phyloP scores from a whole-genome alignment of 2,329 filamentous ascomycete species.

The Verticillium dahliae region DNA sequence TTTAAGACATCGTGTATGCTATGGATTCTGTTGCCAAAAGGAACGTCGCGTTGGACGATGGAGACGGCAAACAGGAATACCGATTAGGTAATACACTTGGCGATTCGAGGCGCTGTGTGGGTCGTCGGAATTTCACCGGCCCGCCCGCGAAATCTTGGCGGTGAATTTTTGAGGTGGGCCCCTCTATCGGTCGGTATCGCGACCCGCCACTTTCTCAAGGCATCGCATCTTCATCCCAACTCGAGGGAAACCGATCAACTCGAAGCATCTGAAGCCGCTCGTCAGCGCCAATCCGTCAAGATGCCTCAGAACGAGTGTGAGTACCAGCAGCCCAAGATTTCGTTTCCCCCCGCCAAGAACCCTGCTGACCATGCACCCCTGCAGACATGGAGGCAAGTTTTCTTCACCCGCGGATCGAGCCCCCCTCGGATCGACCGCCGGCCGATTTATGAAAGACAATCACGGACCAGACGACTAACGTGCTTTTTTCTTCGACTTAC shows the following conservation, averaged over 20 bases:
- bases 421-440: background rate
- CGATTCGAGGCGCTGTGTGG: background rate
- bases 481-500: constrained; percentile 43
- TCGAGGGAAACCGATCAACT: background rate
- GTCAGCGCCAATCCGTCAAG: constrained; percentile 4
- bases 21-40: too few species aligned
- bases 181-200: constrained; percentile 4
- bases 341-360: background rate
- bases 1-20: too few species aligned
- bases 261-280: constrained; percentile 2
- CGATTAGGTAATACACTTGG: too few species aligned
- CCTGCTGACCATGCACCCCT: background rate
- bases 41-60: too few species aligned
- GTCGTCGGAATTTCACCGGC: background rate
- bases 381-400: constrained; percentile 3
- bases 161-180: constrained; percentile 1
- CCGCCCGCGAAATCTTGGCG: constrained; percentile 3
- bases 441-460: background rate
- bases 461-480: background rate
- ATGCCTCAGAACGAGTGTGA: constrained; percentile 66
- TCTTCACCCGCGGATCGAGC: background rate
- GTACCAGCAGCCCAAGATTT: background rate
- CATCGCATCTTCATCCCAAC: background rate
- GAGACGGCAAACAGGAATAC: too few species aligned
- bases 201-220: constrained; percentile 9